Evolutionary conservation across 2,329 filamentous ascomycete species (phyloP), one percentile per base, ranked within the genome.

Genomic region (Aquanectria penicillioides): DNA sequence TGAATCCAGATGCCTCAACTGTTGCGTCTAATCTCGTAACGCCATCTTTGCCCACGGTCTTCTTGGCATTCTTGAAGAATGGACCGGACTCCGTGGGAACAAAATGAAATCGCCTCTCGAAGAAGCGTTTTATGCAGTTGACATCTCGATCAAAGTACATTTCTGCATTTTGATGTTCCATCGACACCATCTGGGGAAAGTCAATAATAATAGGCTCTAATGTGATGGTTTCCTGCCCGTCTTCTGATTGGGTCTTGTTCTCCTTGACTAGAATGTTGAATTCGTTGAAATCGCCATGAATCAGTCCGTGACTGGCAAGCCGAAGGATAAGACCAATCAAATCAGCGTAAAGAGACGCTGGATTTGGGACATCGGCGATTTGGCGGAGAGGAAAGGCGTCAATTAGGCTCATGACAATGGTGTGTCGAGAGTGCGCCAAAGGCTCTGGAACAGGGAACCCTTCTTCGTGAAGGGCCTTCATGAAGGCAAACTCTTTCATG

Each of bases 121-220:
- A 99, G 75, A 97, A 99, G 26, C 91, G 88, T 79, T 97, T 98
- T 70, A 99, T 90, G 76, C 96, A 99, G 63, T 92, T 88, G 12
- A 99, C 94, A 69, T 99, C 95, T 63, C 95, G 89, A 73, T 98
- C 92, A 75, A 99, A 99, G 77, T 99, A 98, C 86, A 94, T 96
- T 73, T 97, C 91, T 15, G 95, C 96, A 71, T 99, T 97, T 29
- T 83, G 78, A 73, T 99, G 95, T 67, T 97, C 93, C 74, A 97
- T 93, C 1, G 94, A 98, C 2, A 99, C 88, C 90, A 97, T 98
- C 74, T 99, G 95, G 0, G 95, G 95, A 72, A 99, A 99, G 78
- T 99, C 96, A 69, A 99, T 99, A 40, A 99, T 80, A 51, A 97
- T 86, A 1, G 95, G 95, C 6, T 86, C 87, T 22, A 97, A 80